These are phyloP conservation scores for Cryptococcus amylolentus DNA, from an alignment of 1,284 basidiomycete genomes.

Conservation along the genomic window DNA sequence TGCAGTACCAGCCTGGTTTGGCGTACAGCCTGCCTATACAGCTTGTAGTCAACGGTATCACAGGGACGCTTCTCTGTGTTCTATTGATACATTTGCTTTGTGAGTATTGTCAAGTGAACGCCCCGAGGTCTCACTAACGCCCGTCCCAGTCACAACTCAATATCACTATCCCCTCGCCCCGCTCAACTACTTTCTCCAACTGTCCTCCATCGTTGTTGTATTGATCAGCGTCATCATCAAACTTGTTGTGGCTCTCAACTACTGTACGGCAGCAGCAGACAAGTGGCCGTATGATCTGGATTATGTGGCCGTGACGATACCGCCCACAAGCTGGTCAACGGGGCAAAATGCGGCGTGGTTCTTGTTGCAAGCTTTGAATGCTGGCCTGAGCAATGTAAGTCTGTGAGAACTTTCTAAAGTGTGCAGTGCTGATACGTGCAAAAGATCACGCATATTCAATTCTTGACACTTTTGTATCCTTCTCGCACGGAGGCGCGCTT, in stretches of 20 bases:
- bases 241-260: slow-evolving; percentile 66
- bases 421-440: not conserved
- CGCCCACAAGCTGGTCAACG: slow-evolving; percentile 64
- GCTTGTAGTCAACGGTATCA: slow-evolving; percentile 79
- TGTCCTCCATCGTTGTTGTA: slow-evolving; percentile 74
- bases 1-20: slow-evolving; percentile 69
- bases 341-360: slow-evolving; percentile 76
- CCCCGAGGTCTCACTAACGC: not conserved
- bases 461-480: slow-evolving; percentile 91
- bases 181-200: slow-evolving; percentile 84
- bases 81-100: slow-evolving; percentile 85
- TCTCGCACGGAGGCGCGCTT: slow-evolving; percentile 85
- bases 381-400: slow-evolving; percentile 75
- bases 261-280: slow-evolving; percentile 62
- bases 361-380: slow-evolving; percentile 79
- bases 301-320: slow-evolving; percentile 80
- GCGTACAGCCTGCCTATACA: slow-evolving; percentile 87
- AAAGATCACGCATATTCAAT: slow-evolving; percentile 96
- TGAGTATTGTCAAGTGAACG: slow-evolving; percentile 14
- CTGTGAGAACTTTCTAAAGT: not conserved
- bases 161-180: slow-evolving; percentile 94
- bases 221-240: slow-evolving; percentile 74
- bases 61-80: slow-evolving; percentile 80
- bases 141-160: slow-evolving; percentile 68
- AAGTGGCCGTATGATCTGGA: slow-evolving; percentile 93